Conservation (phyloP, 495 filamentous ascomycete species). For the Collariella sp. region DNA sequence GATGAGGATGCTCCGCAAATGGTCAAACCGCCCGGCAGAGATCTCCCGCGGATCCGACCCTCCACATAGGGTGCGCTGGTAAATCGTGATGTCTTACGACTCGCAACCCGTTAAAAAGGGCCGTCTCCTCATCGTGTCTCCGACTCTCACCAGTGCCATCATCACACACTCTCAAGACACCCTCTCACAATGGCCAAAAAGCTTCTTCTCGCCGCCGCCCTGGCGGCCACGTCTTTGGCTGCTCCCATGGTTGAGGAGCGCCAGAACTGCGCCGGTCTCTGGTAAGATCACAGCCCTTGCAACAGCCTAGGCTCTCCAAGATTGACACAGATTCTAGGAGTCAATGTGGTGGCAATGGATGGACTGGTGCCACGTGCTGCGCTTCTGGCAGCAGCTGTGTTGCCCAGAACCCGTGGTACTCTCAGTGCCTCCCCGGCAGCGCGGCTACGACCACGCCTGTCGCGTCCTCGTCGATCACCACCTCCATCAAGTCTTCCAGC, state of each 20-base stretch:
- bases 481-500: neutral
- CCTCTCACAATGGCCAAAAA: constrained; percentile 21
- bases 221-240: constrained; percentile 31
- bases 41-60: constrained; percentile 24
- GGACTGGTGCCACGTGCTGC: constrained; percentile 42
- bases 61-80: neutral
- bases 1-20: neutral
- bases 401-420: constrained; percentile 40
- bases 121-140: neutral
- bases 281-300: constrained; percentile 22
- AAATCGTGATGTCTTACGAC: neutral
- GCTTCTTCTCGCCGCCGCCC: constrained; percentile 24
- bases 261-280: constrained; percentile 27
- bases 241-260: constrained; percentile 37
- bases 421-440: constrained; percentile 37
- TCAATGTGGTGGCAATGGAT: constrained; percentile 46
- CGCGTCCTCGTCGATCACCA: neutral
- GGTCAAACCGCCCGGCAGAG: constrained; percentile 5
- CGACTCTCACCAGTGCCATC: neutral
- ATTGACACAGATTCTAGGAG: constrained; percentile 18
- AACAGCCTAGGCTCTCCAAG: neutral
- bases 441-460: constrained; percentile 18
- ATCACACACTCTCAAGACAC: constrained; percentile 3
- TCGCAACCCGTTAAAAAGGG: neutral
- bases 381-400: constrained; percentile 36